Evolutionary conservation across 2,329 filamentous ascomycete genomes (phyloP).

Genomic region (Dendryphion nanum): DNA sequence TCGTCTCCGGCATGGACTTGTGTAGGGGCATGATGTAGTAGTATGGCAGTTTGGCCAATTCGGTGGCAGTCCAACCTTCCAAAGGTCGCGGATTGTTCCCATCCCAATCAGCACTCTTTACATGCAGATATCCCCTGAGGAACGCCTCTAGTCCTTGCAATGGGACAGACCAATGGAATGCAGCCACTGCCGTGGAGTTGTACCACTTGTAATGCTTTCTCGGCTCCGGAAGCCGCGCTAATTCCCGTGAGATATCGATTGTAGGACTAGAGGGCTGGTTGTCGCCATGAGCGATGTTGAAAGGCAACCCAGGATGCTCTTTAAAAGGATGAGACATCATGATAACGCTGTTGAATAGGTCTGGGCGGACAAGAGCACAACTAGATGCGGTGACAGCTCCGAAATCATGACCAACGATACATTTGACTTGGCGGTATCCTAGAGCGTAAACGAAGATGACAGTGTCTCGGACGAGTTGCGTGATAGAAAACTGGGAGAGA

Average conservation of each 20-base stretch:
- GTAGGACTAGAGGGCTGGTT: constrained; percentile 14
- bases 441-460: constrained; percentile 61
- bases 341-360: constrained; percentile 62
- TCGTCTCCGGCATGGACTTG: constrained; percentile 58
- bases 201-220: constrained; percentile 71
- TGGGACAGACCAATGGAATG: constrained; percentile 48
- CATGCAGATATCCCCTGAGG: constrained; percentile 65
- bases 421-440: constrained; percentile 57
- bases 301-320: constrained; percentile 49
- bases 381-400: constrained; percentile 61
- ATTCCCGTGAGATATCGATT: constrained; percentile 54
- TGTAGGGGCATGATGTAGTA: constrained; percentile 67
- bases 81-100: constrained; percentile 56
- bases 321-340: constrained; percentile 67
- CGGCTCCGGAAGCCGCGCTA: constrained; percentile 55
- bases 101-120: constrained; percentile 64
- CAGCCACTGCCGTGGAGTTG: constrained; percentile 53
- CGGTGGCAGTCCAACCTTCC: constrained; percentile 54
- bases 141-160: constrained; percentile 58
- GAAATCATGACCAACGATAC: constrained; percentile 66
- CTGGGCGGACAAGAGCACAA: constrained; percentile 61
- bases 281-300: constrained; percentile 42
- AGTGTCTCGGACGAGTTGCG: constrained; percentile 61
- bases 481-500: constrained; percentile 56
- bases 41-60: constrained; percentile 60